These are phyloP conservation scores for Cryphonectria carpinicola DNA, from an alignment of 2,329 filamentous ascomycete species.

Conservation along the genomic window DNA sequence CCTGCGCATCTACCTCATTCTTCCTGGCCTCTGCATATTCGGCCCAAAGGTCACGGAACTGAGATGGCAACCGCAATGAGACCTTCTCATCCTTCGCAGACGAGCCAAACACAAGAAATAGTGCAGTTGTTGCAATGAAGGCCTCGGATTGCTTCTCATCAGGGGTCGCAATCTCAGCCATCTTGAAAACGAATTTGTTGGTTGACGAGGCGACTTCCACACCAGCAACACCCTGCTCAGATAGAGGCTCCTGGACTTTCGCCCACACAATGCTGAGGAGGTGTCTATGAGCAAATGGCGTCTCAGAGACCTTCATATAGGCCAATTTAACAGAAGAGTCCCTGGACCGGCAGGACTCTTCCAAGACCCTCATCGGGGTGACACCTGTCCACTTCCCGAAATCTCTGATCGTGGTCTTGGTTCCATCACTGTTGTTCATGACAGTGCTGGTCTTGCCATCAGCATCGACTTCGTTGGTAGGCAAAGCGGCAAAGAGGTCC, in stretches of 20 bases:
- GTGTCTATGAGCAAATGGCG: conserved; percentile 76
- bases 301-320: conserved; percentile 72
- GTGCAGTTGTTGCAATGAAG: conserved; percentile 77
- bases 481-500: conserved; percentile 63
- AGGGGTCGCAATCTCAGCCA: conserved; percentile 74
- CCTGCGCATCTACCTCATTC: conserved; percentile 68
- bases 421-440: conserved; percentile 55
- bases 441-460: conserved; percentile 60
- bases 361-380: conserved; percentile 74
- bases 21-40: conserved; percentile 77
- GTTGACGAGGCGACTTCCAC: conserved; percentile 52
- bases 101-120: conserved; percentile 81
- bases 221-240: conserved; percentile 43
- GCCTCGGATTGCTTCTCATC: conserved; percentile 82
- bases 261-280: conserved; percentile 78
- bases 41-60: conserved; percentile 84
- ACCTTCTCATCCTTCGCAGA: conserved; percentile 85
- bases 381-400: conserved; percentile 85
- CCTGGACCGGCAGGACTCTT: conserved; percentile 85
- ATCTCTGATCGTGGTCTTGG: conserved; percentile 69
- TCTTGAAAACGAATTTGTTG: conserved; percentile 68
- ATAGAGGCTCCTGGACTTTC: conserved; percentile 64
- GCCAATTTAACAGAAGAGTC: conserved; percentile 70
- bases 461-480: conserved; percentile 63
- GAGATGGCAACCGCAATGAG: conserved; percentile 73